Percentiles rank a stretch among this genome's conserved stretches.
Conservation (phyloP, 768 basidiomycete genomes). For the Suillus lakei region DNA sequence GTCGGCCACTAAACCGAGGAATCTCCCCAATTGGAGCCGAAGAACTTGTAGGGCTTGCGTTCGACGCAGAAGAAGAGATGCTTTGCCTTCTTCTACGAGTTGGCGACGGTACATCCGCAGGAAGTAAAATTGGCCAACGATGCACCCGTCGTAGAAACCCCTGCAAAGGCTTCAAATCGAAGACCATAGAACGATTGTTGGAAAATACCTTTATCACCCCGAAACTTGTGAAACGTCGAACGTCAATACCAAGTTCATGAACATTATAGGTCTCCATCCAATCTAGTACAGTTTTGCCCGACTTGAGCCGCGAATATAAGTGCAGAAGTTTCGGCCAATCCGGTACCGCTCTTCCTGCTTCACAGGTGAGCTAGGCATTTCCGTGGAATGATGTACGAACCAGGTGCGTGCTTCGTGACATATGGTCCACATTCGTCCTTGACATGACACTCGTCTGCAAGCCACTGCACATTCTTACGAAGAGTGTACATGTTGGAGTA, state of each 20-base stretch:
- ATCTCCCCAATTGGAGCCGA: constrained; percentile 10
- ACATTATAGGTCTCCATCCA: constrained; percentile 87
- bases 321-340: constrained; percentile 89
- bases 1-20: constrained; percentile 26
- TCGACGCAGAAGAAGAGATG: constrained; percentile 21
- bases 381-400: constrained; percentile 35
- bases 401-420: constrained; percentile 66
- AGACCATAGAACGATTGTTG: background rate
- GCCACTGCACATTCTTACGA: constrained; percentile 83
- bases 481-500: constrained; percentile 98
- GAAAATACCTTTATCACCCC: constrained; percentile 87
- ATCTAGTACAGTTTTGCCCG: constrained; percentile 80
- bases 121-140: constrained; percentile 84
- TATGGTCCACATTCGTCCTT: constrained; percentile 92
- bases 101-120: constrained; percentile 36
- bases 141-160: constrained; percentile 94
- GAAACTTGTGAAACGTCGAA: constrained; percentile 94
- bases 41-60: background rate
- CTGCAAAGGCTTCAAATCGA: constrained; percentile 35
- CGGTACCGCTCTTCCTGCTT: constrained; percentile 58
- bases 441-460: constrained; percentile 84
- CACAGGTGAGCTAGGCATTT: background rate
- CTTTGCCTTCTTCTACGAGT: constrained; percentile 35
- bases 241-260: constrained; percentile 78
- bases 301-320: constrained; percentile 84